phyloP scores from a whole-genome alignment of 192 early-diverging fungal genomes.

The Backusella tuberculispora region DNA sequence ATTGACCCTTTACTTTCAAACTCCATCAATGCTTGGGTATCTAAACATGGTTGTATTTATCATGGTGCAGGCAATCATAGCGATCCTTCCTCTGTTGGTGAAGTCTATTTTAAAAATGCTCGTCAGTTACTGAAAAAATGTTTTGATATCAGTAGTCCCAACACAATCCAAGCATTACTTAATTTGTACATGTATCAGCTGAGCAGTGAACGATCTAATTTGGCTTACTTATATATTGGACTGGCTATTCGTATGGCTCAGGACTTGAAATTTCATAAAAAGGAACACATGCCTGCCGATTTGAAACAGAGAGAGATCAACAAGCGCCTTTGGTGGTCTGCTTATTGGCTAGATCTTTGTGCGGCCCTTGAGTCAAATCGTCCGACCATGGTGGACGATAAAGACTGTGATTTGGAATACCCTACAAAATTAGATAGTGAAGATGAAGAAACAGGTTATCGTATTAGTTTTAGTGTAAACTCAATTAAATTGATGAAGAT shows the following conservation, averaged over 20 bases:
- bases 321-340: constrained; percentile 49
- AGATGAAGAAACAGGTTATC: constrained; percentile 45
- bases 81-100: constrained; percentile 37
- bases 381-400: constrained; percentile 50
- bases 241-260: constrained; percentile 50
- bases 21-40: constrained; percentile 48
- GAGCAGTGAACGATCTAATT: constrained; percentile 41
- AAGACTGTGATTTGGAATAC: constrained; percentile 49
- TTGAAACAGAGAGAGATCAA: constrained; percentile 40
- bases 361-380: constrained; percentile 47
- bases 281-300: constrained; percentile 39
- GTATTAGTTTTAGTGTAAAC: constrained; percentile 42
- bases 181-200: constrained; percentile 51
- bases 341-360: constrained; percentile 50
- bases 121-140: constrained; percentile 47
- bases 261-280: constrained; percentile 47
- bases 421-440: constrained; percentile 39
- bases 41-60: constrained; percentile 46
- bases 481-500: constrained; percentile 50
- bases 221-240: constrained; percentile 48
- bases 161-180: constrained; percentile 44
- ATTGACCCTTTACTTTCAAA: constrained; percentile 43
- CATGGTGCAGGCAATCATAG: constrained; percentile 28
- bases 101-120: constrained; percentile 47
- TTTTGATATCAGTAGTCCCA: constrained; percentile 46